Evolutionary conservation across 2,329 filamentous ascomycete species (phyloP).

Genomic region (Trichoderma sp.): DNA sequence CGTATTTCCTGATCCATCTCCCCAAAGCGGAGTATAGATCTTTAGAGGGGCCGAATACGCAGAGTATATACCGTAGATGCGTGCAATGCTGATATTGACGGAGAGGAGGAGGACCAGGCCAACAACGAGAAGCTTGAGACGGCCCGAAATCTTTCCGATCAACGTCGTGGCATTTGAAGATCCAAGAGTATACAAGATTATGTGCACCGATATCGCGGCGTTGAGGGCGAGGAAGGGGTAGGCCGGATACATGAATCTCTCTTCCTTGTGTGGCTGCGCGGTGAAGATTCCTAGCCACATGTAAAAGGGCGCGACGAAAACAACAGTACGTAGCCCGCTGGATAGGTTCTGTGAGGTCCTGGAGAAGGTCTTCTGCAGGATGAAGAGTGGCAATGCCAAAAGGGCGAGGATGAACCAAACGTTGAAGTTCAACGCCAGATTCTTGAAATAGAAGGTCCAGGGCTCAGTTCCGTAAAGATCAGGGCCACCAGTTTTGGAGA

Average conservation of each 20-base stretch:
- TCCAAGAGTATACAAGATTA: slow-evolving; percentile 72
- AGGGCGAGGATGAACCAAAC: slow-evolving; percentile 85
- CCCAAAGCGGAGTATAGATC: slow-evolving; percentile 66
- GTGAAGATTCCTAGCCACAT: slow-evolving; percentile 93
- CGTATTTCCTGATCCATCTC: slow-evolving; percentile 44
- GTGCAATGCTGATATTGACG: slow-evolving; percentile 64
- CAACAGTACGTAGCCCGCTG: slow-evolving; percentile 69
- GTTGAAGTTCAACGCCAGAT: slow-evolving; percentile 91
- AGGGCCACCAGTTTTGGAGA: slow-evolving; percentile 77
- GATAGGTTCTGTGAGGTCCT: slow-evolving; percentile 62
- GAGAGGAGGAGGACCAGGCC: slow-evolving; percentile 60
- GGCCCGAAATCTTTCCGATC: slow-evolving; percentile 68
- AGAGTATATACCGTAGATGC: slow-evolving; percentile 73
- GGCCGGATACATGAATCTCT: slow-evolving; percentile 96
- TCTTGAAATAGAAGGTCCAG: slow-evolving; percentile 95
- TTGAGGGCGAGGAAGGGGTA: slow-evolving; percentile 91
- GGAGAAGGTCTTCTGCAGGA: slow-evolving; percentile 67
- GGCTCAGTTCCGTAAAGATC: slow-evolving; percentile 94
- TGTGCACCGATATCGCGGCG: slow-evolving; percentile 79
- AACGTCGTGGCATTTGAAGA: slow-evolving; percentile 65
- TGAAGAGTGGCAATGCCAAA: slow-evolving; percentile 68
- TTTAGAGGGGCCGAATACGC: slow-evolving; percentile 80
- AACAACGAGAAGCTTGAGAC: slow-evolving; percentile 68
- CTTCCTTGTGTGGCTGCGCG: slow-evolving; percentile 92
- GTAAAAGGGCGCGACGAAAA: slow-evolving; percentile 85